Conservation (phyloP, 2,329 filamentous ascomycete species). For the Fusarium scirpi region DNA sequence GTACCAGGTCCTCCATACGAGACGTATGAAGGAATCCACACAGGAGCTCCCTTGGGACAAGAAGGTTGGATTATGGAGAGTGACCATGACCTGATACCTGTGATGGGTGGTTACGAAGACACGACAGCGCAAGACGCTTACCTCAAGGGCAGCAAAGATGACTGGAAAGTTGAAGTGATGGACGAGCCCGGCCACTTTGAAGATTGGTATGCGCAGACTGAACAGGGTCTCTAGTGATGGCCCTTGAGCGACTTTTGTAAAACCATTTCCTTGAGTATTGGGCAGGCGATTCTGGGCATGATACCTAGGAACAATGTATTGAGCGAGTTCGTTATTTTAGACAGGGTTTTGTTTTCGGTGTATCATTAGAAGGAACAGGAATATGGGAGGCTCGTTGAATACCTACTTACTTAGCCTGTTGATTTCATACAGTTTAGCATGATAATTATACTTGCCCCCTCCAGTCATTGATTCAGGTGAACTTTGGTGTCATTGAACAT, state of each 20-base stretch:
- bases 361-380: slow-evolving; percentile 4
- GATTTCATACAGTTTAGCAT: neutral
- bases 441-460: neutral
- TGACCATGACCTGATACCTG: slow-evolving; percentile 21
- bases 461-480: neutral
- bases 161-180: slow-evolving; percentile 54
- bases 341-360: slow-evolving; percentile 15
- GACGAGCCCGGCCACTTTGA: slow-evolving; percentile 49
- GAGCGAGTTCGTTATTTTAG: slow-evolving; percentile 32
- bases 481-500: neutral
- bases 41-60: slow-evolving; percentile 20
- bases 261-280: slow-evolving; percentile 22
- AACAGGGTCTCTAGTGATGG: slow-evolving; percentile 36
- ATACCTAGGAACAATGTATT: slow-evolving; percentile 3
- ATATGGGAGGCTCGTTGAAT: neutral
- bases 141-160: slow-evolving; percentile 50
- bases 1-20: slow-evolving; percentile 14
- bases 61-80: slow-evolving; percentile 28
- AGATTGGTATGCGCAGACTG: slow-evolving; percentile 50
- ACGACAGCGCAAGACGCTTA: slow-evolving; percentile 46
- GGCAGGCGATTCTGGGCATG: slow-evolving; percentile 14
- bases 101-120: slow-evolving; percentile 25
- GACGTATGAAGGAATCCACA: slow-evolving; percentile 24
- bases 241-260: neutral
- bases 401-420: neutral